Base-by-base conservation (phyloP, 2,329 filamentous ascomycete genomes). In the Beauveria rudraprayagi region DNA sequence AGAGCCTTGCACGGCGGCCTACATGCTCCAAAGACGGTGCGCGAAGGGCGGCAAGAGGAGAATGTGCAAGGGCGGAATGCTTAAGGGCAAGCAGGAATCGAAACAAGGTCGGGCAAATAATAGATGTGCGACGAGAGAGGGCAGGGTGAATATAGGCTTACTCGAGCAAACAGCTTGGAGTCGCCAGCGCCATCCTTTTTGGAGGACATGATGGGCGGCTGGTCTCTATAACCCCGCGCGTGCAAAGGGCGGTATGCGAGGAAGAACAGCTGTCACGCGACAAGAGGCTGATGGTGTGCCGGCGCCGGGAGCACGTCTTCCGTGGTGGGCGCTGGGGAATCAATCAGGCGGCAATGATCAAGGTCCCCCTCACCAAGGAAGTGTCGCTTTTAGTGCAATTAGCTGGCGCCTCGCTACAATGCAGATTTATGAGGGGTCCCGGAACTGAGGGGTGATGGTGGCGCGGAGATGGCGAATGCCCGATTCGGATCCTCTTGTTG, bases 161-260 rank as follows among this genome's bases (percentile, higher is more conserved):
- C 94, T 81, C 94, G 87, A 76, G 94, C 93, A 81, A 99, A 99
- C 79, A 99, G 88, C 85, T 97, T 97, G 79, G 94, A 96, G 86
- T 97, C 94, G 77, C 94, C 92, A 78, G 90, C 91, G 76, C 86
- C 69, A 64, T 70, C 77, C 26, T 60, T 59, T 65, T 79, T 78
- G 64, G 80, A 75, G 69, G 83, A 80, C 82, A 85, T 85, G 70
- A 70, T 76, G 72, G 66, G 56, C 48, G 19, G 11, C 65, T 47
- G 40, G 44, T 46, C 52, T 56, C 52, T 59, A 46, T 55, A 54
- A 55, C 56, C 56, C 61, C 61, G 55, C 61, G 53, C 43, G 60
- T 26, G 53, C 60, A 34, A 47, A 10, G 46, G 26, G 60, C 53
- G 24, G 44, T 57, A 52, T 24, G 22, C 60, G 53, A 47, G n/a